These are phyloP conservation scores for Globisporangium middletonii DNA, from an alignment of 352 stramenopile species.

Conservation along the genomic window DNA sequence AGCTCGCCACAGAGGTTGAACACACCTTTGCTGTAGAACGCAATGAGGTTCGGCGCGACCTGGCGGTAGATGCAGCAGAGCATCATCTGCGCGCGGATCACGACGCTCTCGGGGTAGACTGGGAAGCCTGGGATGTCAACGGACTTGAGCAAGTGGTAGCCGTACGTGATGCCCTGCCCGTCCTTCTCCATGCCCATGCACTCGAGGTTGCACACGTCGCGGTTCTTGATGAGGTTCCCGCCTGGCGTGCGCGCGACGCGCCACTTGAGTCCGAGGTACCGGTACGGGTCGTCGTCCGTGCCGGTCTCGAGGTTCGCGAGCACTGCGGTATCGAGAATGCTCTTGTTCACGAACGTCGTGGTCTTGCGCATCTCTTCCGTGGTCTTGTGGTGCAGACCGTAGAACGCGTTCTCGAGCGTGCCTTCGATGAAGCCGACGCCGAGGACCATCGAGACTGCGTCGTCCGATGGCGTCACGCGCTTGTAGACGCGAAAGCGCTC, in stretches of 20 bases:
- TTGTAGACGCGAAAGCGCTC: constrained; percentile 35
- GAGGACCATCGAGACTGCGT: constrained; percentile 31
- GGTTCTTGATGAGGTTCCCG: constrained; percentile 32
- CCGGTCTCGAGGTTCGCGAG: constrained; percentile 31
- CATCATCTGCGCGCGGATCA: constrained; percentile 43
- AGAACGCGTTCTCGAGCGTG: constrained; percentile 38
- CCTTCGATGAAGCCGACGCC: constrained; percentile 38
- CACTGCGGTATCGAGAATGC: constrained; percentile 31
- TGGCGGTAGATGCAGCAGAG: constrained; percentile 56
- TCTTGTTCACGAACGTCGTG: constrained; percentile 28
- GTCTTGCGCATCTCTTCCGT: constrained; percentile 43
- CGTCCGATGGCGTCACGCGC: constrained; percentile 14
- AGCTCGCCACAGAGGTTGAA: constrained; percentile 42
- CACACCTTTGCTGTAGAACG: constrained; percentile 50
- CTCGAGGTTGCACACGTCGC: constrained; percentile 44
- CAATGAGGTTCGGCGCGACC: constrained; percentile 23
- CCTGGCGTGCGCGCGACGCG: constrained; percentile 16
- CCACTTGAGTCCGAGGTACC: constrained; percentile 51
- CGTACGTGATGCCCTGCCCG: constrained; percentile 28
- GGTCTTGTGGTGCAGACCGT: constrained; percentile 43
- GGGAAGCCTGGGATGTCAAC: constrained; percentile 39
- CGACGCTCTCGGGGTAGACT: constrained; percentile 22
- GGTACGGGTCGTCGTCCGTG: constrained; percentile 31
- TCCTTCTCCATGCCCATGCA: constrained; percentile 35
- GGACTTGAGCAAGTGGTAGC: constrained; percentile 42